phyloP scores from a whole-genome alignment of 768 basidiomycete species.

The Agrocybe praecox region DNA sequence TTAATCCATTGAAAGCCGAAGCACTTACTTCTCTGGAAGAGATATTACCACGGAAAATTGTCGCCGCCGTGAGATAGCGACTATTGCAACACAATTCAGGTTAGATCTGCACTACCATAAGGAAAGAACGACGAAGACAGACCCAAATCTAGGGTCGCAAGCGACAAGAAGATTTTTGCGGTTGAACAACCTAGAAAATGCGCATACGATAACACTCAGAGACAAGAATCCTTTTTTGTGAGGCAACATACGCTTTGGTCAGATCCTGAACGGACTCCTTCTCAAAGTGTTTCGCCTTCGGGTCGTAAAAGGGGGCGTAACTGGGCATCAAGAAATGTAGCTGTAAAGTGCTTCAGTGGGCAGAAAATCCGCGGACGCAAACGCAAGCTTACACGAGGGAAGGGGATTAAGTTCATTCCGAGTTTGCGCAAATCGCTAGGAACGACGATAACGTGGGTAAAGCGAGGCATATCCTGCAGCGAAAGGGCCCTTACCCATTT shows the following conservation, averaged over 20 bases:
- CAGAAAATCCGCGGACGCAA: neutral
- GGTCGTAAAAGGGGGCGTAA: constrained; percentile 86
- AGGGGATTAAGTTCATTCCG: constrained; percentile 92
- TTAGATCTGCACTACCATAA: neutral
- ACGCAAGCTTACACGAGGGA: constrained; percentile 74
- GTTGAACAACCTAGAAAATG: constrained; percentile 68
- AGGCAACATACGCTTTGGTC: constrained; percentile 64
- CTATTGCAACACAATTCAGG: constrained; percentile 34
- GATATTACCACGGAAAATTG: constrained; percentile 84
- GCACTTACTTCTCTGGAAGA: constrained; percentile 76
- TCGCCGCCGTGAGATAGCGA: constrained; percentile 85
- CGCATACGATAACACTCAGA: constrained; percentile 1
- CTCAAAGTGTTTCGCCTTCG: constrained; percentile 62
- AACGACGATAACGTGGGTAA: constrained; percentile 3
- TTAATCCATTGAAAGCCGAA: constrained; percentile 10
- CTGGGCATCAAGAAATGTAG: constrained; percentile 97
- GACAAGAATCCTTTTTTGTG: neutral
- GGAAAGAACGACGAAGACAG: constrained; percentile 19
- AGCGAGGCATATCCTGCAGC: neutral
- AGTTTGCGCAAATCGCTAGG: constrained; percentile 84
- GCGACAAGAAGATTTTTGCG: constrained; percentile 81
- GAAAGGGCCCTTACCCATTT: constrained; percentile 62
- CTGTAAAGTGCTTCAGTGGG: constrained; percentile 34
- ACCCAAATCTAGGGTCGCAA: constrained; percentile 80
- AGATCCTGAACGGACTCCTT: constrained; percentile 66